These are phyloP conservation scores for Taphrina populina DNA, from an alignment of 1,139 yeast genomes.

Conservation along the genomic window DNA sequence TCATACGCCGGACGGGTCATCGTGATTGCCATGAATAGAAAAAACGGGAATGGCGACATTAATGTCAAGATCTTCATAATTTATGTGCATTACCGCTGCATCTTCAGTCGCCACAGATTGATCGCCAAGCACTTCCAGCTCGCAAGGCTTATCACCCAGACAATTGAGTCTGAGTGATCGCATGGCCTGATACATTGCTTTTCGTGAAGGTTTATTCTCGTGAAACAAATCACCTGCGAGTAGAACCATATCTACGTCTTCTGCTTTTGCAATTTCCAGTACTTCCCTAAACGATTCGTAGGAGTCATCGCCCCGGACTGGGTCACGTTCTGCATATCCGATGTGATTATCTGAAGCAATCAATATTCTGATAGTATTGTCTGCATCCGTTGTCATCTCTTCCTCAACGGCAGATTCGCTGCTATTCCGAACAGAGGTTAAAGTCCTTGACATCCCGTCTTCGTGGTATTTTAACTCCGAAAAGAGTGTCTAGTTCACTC, in stretches of 20 bases:
- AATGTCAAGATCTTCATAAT: conserved; percentile 85
- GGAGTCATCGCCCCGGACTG: conserved; percentile 86
- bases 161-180: conserved; percentile 68
- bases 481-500: too few relatives aligned
- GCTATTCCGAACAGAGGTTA: too few relatives aligned
- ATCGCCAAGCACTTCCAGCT: conserved; percentile 77
- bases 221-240: conserved; percentile 96
- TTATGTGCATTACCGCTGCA: conserved; percentile 61
- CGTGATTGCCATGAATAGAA: conserved; percentile 95
- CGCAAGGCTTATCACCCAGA: conserved; percentile 85
- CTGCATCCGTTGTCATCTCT: neutral
- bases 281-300: conserved; percentile 86
- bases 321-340: conserved; percentile 86
- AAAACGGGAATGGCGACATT: conserved; percentile 90
- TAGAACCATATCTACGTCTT: conserved; percentile 70
- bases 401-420: too few relatives aligned
- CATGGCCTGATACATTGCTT: conserved; percentile 81
- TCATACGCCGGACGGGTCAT: conserved; percentile 83
- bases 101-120: conserved; percentile 61
- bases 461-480: too few relatives aligned
- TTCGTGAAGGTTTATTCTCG: conserved; percentile 81
- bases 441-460: too few relatives aligned
- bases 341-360: conserved; percentile 96
- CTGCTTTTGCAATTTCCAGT: conserved; percentile 58
- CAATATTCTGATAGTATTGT: conserved; percentile 66